phyloP scores from a whole-genome alignment of 2,329 filamentous ascomycete genomes.

The Alternaria sp. region DNA sequence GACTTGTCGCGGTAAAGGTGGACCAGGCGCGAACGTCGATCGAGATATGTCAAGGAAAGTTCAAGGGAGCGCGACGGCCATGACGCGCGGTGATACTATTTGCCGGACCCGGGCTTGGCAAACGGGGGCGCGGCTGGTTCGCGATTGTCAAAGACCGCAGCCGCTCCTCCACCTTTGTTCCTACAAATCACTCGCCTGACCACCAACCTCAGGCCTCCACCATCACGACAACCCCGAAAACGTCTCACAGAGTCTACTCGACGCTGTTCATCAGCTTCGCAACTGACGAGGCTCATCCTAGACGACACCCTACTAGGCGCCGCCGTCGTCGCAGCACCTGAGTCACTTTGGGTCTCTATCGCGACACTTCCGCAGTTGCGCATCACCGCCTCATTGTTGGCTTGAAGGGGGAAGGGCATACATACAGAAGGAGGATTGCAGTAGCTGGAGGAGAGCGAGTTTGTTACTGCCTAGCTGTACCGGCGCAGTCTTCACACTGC shows the following conservation, averaged over 20 bases:
- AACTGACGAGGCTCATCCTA: not conserved
- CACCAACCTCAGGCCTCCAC: slow-evolving; percentile 6
- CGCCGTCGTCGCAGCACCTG: not conserved
- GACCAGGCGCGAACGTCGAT: slow-evolving; percentile 6
- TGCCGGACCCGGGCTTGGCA: slow-evolving; percentile 21
- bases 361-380: slow-evolving; percentile 21
- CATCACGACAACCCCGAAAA: not conserved
- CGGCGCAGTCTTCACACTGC: slow-evolving; percentile 40
- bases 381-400: slow-evolving; percentile 27
- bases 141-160: slow-evolving; percentile 8
- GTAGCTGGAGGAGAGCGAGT: slow-evolving; percentile 42
- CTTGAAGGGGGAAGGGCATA: slow-evolving; percentile 40
- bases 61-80: slow-evolving; percentile 26
- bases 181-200: slow-evolving; percentile 6
- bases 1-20: not conserved
- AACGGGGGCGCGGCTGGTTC: not conserved
- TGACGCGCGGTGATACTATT: slow-evolving; percentile 29
- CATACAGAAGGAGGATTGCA: slow-evolving; percentile 36
- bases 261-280: not conserved
- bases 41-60: slow-evolving; percentile 17
- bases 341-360: slow-evolving; percentile 1
- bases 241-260: not conserved
- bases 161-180: slow-evolving; percentile 7
- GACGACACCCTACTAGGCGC: not conserved
- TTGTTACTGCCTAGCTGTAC: slow-evolving; percentile 42